Evolutionary conservation across 805 yeast genomes (phyloP).

Genomic region (Lipomyces orientalis): DNA sequence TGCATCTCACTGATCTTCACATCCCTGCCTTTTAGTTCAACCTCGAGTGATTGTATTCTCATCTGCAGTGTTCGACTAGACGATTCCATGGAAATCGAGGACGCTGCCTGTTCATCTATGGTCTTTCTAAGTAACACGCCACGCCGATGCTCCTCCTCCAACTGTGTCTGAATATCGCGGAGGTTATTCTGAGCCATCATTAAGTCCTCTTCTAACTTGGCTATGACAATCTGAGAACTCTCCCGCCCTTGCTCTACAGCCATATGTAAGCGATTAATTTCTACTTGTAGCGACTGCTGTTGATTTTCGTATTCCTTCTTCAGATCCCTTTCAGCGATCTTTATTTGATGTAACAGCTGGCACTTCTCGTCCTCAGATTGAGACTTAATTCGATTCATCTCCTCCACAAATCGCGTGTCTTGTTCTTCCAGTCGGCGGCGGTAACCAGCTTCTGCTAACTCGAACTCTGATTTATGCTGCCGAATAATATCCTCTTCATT

Average conservation of each 20-base stretch:
- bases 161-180: conserved; percentile 38
- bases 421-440: conserved; percentile 2
- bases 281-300: conserved; percentile 39
- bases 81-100: conserved; percentile 38
- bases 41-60: conserved; percentile 36
- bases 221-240: neutral
- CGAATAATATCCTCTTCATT: conserved; percentile 39
- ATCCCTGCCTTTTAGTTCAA: conserved; percentile 35
- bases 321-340: conserved; percentile 9
- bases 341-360: conserved; percentile 40
- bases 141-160: conserved; percentile 41
- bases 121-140: conserved; percentile 42
- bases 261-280: conserved; percentile 16
- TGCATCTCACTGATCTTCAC: conserved; percentile 36
- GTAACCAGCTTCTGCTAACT: conserved; percentile 7
- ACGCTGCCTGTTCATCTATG: conserved; percentile 43
- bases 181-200: conserved; percentile 32
- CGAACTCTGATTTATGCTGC: conserved; percentile 25
- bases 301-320: conserved; percentile 14
- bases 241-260: conserved; percentile 14
- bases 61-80: conserved; percentile 32
- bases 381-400: conserved; percentile 4
- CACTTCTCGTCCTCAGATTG: conserved; percentile 40
- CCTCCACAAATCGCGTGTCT: conserved; percentile 5
- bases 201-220: conserved; percentile 1